Percentiles rank a stretch among this genome's conserved stretches.
Evolutionary conservation across 352 stramenopile genomes (phyloP).

Genomic region (Blastocystis sp.): DNA sequence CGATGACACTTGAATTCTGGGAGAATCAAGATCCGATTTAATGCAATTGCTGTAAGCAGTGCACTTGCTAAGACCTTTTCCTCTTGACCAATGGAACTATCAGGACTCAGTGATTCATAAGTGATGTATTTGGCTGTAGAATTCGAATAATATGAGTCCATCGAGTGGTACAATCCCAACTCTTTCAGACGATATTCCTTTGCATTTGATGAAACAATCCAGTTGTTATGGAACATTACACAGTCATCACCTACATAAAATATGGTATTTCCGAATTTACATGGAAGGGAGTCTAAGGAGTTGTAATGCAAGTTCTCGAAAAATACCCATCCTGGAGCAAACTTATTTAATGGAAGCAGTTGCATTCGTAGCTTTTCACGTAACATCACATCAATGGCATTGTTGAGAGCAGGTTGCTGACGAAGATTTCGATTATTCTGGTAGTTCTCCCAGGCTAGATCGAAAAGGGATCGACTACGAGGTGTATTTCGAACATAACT

Average conservation of each 20-base stretch:
- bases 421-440: conserved; percentile 40
- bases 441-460: conserved; percentile 27
- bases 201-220: conserved; percentile 37
- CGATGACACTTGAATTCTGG: conserved; percentile 32
- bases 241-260: conserved; percentile 39
- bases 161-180: conserved; percentile 20
- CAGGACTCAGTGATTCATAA: conserved; percentile 13
- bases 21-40: conserved; percentile 59
- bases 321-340: conserved; percentile 48
- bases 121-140: neutral
- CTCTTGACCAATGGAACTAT: conserved; percentile 21
- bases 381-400: conserved; percentile 27
- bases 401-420: conserved; percentile 31
- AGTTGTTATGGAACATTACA: conserved; percentile 63
- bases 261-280: neutral
- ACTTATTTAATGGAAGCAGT: conserved; percentile 1
- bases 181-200: conserved; percentile 61
- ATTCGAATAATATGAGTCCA: conserved; percentile 39
- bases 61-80: neutral
- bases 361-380: neutral
- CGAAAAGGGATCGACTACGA: neutral
- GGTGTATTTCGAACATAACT: conserved; percentile 18
- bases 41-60: neutral
- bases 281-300: neutral
- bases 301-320: conserved; percentile 45